Base-by-base conservation (phyloP, 495 filamentous ascomycete species). In the Tuber calosporum region DNA sequence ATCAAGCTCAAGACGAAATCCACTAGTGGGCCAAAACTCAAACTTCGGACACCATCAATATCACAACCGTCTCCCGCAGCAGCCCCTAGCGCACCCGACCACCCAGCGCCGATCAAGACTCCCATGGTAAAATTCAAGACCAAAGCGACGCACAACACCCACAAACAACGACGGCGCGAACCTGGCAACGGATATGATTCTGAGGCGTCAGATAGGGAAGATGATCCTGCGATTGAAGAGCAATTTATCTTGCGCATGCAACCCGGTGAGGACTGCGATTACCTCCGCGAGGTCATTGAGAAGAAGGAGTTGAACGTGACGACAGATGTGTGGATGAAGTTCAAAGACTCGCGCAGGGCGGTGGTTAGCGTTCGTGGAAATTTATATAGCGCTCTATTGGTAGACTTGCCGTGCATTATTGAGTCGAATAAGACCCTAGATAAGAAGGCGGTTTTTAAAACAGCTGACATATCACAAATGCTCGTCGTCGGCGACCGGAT, bases 361-460 rank as follows among this genome's bases (percentile, higher is more conserved):
- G 83, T 92, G 67, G 81, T 97, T 1, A 88, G 84, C 19, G 86
- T 99, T 37, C 85, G 88, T 22, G 89, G 89, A 1, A 83, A 88
- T 67, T 84, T 87, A 39, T 99, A 94, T 79, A 93, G 94, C 0
- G 93, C 92, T 34, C 84, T 88, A 8, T 83, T 98, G 69, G 90
- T 97, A 8, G 94, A 98, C 74, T 84, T 99, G 17, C 95, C 95
- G 0, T 94, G 90, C 76, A 90, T 99, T 73, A 88, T 96, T 2
- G 95, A 99, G 83, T 91, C 90, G 13, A 96, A 96, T 90, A 99
- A 99, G 84, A 94, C 90, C 70, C 97, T 95, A 90, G 95, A 98
- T 79, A 90, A 90, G 81, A 92, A 90, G 74, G 87, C 89, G 36
- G 95, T 93, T 88, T 93, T 93, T 85, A 99, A 99, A 83, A 91